Evolutionary conservation across 1,284 basidiomycete genomes (phyloP).

Genomic region (Cutaneotrichosporon sp.): DNA sequence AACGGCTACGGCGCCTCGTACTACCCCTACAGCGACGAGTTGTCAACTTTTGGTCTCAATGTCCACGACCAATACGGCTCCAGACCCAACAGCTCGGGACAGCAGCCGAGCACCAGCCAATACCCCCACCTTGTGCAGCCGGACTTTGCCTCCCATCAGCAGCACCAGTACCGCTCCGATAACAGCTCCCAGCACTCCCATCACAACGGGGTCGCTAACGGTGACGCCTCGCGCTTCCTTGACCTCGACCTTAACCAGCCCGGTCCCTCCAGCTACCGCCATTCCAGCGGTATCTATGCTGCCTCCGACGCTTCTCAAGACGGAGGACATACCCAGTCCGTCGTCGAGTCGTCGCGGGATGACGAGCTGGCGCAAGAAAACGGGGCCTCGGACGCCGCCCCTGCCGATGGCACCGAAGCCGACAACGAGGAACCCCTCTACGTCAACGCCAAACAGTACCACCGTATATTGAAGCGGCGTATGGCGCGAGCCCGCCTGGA

Average conservation of each 20-base stretch:
- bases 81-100: slow-evolving; percentile 2
- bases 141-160: slow-evolving; percentile 13
- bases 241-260: slow-evolving; percentile 32
- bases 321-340: slow-evolving; percentile 2
- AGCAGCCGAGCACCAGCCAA: background rate
- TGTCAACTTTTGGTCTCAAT: slow-evolving; percentile 5
- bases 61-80: slow-evolving; percentile 5
- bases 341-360: slow-evolving; percentile 7
- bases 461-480: slow-evolving; percentile 88
- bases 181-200: slow-evolving; percentile 6
- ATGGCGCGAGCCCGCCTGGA: slow-evolving; percentile 81
- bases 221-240: slow-evolving; percentile 26
- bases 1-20: slow-evolving; percentile 2
- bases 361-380: slow-evolving; percentile 22
- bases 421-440: slow-evolving; percentile 91
- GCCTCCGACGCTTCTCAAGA: slow-evolving; percentile 16
- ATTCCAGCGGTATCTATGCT: slow-evolving; percentile 9
- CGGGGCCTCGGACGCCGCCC: slow-evolving; percentile 10
- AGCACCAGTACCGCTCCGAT: slow-evolving; percentile 13
- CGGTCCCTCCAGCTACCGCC: slow-evolving; percentile 29
- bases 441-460: slow-evolving; percentile 96
- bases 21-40: slow-evolving; percentile 11
- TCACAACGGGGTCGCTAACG: slow-evolving; percentile 12
- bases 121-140: slow-evolving; percentile 20
- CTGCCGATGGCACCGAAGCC: slow-evolving; percentile 23